Evolutionary conservation across 2,329 filamentous ascomycete genomes (phyloP), one percentile per base, ranked within the genome.

Genomic region (Plenodomus biglobosus): DNA sequence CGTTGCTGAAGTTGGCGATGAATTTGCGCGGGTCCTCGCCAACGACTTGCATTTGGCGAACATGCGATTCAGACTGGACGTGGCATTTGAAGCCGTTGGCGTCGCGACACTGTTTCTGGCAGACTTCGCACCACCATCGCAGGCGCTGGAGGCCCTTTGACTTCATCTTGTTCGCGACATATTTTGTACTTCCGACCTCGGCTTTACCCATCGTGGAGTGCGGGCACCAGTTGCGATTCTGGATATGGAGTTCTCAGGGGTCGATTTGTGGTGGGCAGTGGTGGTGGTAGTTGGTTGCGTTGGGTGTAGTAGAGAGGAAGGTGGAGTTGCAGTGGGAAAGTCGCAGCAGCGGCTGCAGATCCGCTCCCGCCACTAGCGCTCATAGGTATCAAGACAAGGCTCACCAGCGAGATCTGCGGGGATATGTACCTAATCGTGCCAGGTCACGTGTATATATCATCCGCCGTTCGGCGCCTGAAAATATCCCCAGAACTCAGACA

Each of bases 141-240:
- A 99, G 78, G 6, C 92, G 82, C 65, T 94, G 68, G 2, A 70
- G 59, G 2, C 66, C 66, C 40, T 68, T 68, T 55, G 84, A 82
- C 75, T 96, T 96, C 77, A 96, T 86, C 75, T 91, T 87, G 76
- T 97, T 97, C 74, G 83, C 85, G 51, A 97, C 81, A 71, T 90
- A 83, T 76, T 96, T 97, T n/a, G 87, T 90, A 47, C 86, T 89
- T 55, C 94, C 94, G 44, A 90, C 85, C 78, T 97, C 94, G 64
- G 94, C 94, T 78, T 89, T 90, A 44, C 87, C 86, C 92, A 97
- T 97, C 27, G 40, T 61, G 48, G 45, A 42, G 44, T 50, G 46
- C 51, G 40, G 50, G 44, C 40, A 40, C 37, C 8, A n/a, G 13
- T 8, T 38, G 6, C 21, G 32, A 30, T 19, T 22, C 4, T 22